Evolutionary conservation across 306 rosid species (phyloP).

Genomic region (Vigna hirtella): DNA sequence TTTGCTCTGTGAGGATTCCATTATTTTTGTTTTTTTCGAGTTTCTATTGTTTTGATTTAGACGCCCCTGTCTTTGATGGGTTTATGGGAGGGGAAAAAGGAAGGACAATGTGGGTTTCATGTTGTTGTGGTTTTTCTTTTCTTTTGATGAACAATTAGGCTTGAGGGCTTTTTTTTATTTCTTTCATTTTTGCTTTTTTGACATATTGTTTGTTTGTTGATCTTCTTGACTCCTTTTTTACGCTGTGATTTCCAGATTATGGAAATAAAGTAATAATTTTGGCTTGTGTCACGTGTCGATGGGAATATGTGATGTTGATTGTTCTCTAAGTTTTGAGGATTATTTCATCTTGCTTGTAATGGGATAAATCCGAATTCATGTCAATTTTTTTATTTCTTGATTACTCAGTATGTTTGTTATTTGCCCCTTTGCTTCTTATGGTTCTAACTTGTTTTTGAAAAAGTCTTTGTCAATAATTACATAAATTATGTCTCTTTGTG

Average conservation of each 20-base stretch:
- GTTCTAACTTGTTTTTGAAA: conserved; percentile 24
- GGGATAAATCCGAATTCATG: not conserved
- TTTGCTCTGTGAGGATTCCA: not conserved
- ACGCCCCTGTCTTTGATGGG: not conserved
- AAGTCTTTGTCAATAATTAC: conserved; percentile 27
- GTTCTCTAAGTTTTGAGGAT: conserved; percentile 14
- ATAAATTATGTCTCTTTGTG: conserved; percentile 8
- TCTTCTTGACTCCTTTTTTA: conserved; percentile 10
- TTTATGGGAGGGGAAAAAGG: not conserved
- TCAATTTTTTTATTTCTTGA: conserved; percentile 19
- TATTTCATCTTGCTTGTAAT: not conserved
- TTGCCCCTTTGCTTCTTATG: not conserved
- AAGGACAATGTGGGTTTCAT: conserved; percentile 32
- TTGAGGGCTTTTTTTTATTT: not conserved
- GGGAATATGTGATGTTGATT: conserved; percentile 38
- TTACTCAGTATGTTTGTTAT: conserved; percentile 9
- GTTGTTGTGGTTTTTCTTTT: not conserved
- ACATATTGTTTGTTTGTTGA: not conserved
- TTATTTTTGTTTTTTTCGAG: not conserved
- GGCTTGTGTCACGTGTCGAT: not conserved
- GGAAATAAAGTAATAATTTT: not conserved
- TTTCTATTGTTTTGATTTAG: not conserved
- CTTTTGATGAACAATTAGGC: not conserved
- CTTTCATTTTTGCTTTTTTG: not conserved
- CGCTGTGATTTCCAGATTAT: conserved; percentile 19